These are phyloP conservation scores for Malbranchea zuffiana DNA, from an alignment of 2,329 filamentous ascomycete genomes.

Conservation along the genomic window DNA sequence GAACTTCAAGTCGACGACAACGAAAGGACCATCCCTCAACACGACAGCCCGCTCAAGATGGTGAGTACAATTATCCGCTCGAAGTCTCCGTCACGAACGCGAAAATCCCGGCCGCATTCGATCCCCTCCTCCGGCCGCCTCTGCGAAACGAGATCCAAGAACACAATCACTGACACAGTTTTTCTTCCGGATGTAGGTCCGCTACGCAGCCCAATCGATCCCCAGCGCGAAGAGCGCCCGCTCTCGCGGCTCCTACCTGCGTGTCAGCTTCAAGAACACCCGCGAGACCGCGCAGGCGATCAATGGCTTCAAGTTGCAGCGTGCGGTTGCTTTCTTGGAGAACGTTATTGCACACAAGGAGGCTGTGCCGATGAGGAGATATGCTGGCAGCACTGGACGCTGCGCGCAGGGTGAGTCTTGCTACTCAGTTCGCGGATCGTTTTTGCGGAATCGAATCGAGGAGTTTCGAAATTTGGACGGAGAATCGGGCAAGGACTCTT, in stretches of 20 bases:
- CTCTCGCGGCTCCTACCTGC: conserved; percentile 96
- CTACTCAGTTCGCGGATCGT: too few relatives aligned
- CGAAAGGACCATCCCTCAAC: conserved; percentile 27
- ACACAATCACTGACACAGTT: conserved; percentile 2
- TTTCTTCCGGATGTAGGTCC: conserved; percentile 51
- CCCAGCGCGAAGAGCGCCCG: conserved; percentile 86
- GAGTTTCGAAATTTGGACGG: too few relatives aligned
- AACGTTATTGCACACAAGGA: conserved; percentile 96
- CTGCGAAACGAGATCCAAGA: background rate
- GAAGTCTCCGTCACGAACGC: conserved; percentile 5
- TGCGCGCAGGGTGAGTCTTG: conserved; percentile 87
- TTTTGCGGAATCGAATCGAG: background rate
- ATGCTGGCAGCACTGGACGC: conserved; percentile 89
- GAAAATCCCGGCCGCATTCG: background rate
- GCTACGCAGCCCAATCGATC: conserved; percentile 89
- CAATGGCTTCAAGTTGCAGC: conserved; percentile 97
- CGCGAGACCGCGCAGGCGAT: conserved; percentile 98
- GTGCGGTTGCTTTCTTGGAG: conserved; percentile 92
- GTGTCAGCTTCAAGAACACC: conserved; percentile 99
- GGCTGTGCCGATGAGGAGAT: conserved; percentile 96
- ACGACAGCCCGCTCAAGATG: conserved; percentile 38
- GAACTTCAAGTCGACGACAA: conserved; percentile 29
- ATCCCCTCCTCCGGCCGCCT: background rate
- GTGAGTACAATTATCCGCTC: conserved; percentile 29
- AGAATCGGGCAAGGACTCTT: too few relatives aligned